Percentiles rank a stretch among this genome's conserved stretches.
Evolutionary conservation across 495 filamentous ascomycete genomes (phyloP).

Genomic region (Wilcoxina mikolae): DNA sequence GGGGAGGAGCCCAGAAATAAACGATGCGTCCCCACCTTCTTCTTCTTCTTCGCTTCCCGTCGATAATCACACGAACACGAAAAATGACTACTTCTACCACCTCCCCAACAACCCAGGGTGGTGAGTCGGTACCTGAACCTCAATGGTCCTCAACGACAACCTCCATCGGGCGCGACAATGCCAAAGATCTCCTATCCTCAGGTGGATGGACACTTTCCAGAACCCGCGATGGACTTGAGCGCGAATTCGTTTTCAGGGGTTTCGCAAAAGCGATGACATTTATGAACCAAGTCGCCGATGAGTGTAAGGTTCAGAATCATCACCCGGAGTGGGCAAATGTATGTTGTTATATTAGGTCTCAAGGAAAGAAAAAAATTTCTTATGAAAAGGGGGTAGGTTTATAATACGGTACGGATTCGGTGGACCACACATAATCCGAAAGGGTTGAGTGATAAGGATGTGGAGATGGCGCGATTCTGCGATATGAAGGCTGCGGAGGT

Average conservation of each 20-base stretch:
- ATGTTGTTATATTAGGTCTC: not conserved
- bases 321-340: conserved; percentile 27
- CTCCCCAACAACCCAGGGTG: not conserved
- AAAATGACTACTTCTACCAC: not conserved
- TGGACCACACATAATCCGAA: conserved; percentile 64
- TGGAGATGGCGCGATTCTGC: conserved; percentile 50
- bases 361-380: conserved; percentile 1
- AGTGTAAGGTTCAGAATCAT: conserved; percentile 20
- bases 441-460: conserved; percentile 56
- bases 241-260: conserved; percentile 46
- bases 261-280: conserved; percentile 47
- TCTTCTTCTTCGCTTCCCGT: too few relatives aligned
- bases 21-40: too few relatives aligned
- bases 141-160: not conserved
- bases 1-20: too few relatives aligned
- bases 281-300: conserved; percentile 24
- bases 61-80: too few relatives aligned
- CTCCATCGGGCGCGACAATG: not conserved
- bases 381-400: conserved; percentile 33
- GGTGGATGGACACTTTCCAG: conserved; percentile 35
- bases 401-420: conserved; percentile 45
- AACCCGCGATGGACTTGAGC: conserved; percentile 41
- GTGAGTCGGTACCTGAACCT: not conserved
- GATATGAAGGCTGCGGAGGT: conserved; percentile 42
- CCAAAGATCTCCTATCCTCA: not conserved